Evolutionary conservation across 2,329 filamentous ascomycete genomes (phyloP), one percentile per base, ranked within the genome.

Genomic region (Epichloe glyceriae): DNA sequence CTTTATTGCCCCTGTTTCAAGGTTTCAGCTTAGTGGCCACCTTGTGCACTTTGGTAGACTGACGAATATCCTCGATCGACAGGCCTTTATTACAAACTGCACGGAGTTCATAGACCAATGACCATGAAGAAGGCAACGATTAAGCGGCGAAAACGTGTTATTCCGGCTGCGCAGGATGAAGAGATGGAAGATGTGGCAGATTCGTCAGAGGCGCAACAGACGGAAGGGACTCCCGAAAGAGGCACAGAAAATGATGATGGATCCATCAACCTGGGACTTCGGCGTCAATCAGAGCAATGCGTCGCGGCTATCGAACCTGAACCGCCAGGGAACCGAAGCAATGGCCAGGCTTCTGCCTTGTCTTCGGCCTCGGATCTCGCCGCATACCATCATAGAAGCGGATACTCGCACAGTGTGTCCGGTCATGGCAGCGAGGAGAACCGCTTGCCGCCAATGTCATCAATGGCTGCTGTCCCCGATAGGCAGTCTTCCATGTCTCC

Each of bases 81-180:
- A 95, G 89, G 91, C 4, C 73, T 98, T 3, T 98, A 98, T 67
- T 89, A 94, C 71, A 97, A 97, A 67, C 80, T 98, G 3, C 93
- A 98, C 64, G 90, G 90, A 50, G 83, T 89, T 33, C 91, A 96
- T 67, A 80, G 93, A 41, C 93, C 93, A 0, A 88, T 93, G 5
- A 88, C 88, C n/a, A 97, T 98, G 93, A 98, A 97, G 69, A 97
- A 96, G 67, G 86, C 88, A 3, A 86, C 95, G 26, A 98, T 98
- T 66, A 97, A 98, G 69, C 81, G 93, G 55, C 79, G 93, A 54
- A 97, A 97, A 74, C 83, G 93, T 52, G 89, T 97, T 5, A 90
- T 97, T 42, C 90, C 91, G 17, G 88, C 86, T 17, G 72, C 80
- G 26, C 71, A 76, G 46, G 75, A 73, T 59, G 70, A 71, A 34